Conservation (phyloP, 2,329 filamentous ascomycete genomes). For the Aspergillus thermomutatus region DNA sequence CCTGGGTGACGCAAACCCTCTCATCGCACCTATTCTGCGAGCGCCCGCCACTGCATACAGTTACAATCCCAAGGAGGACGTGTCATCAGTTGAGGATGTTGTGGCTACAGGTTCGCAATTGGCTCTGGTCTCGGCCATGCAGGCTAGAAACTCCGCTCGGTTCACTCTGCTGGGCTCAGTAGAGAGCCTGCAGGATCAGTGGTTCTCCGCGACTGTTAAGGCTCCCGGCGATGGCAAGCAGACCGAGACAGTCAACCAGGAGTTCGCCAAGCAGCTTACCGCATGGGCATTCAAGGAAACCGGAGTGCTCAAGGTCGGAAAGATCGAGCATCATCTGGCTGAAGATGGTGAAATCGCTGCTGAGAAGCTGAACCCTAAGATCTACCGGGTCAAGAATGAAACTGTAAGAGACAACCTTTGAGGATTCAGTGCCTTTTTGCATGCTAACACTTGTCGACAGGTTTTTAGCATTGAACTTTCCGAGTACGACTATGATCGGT, state of each 20-base stretch:
- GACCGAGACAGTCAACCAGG: conserved; percentile 70
- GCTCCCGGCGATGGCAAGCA: conserved; percentile 50
- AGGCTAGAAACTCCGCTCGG: conserved; percentile 90
- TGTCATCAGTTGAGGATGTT: conserved; percentile 69
- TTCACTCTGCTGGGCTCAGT: conserved; percentile 80
- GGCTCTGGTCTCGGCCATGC: conserved; percentile 76
- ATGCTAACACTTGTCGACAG: conserved; percentile 46
- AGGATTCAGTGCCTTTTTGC: not conserved
- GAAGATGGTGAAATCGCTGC: conserved; percentile 52
- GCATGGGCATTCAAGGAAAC: conserved; percentile 96
- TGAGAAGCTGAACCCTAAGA: conserved; percentile 65
- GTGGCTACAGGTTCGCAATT: conserved; percentile 84
- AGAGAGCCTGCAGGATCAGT: conserved; percentile 83
- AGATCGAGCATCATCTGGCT: conserved; percentile 69
- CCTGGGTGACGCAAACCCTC: conserved; percentile 69
- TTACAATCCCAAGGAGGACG: conserved; percentile 89
- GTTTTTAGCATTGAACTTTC: conserved; percentile 85
- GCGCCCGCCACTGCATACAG: conserved; percentile 84
- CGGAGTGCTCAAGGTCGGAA: conserved; percentile 81
- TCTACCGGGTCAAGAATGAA: conserved; percentile 95
- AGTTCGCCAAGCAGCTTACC: conserved; percentile 80
- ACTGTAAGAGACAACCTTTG: conserved; percentile 63
- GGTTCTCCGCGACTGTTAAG: conserved; percentile 79
- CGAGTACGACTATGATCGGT: conserved; percentile 74
- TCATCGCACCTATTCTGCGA: conserved; percentile 76